These are phyloP conservation scores for Capsella bursapastoris DNA, from an alignment of 345 rosid species.

Conservation along the genomic window DNA sequence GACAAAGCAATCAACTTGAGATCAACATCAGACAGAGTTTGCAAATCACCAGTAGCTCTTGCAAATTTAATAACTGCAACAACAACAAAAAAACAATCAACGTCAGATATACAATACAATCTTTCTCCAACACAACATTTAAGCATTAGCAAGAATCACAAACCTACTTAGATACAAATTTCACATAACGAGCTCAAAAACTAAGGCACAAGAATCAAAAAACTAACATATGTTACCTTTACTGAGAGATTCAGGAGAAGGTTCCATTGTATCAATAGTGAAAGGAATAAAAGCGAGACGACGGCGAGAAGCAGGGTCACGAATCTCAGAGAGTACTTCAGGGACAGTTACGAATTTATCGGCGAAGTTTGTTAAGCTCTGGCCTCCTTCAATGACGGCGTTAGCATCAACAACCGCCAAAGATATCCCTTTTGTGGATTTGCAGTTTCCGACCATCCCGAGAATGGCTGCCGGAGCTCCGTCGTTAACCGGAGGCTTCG, in stretches of 20 bases:
- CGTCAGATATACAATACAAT: neutral
- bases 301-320: slow-evolving; percentile 88
- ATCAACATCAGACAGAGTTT: slow-evolving; percentile 88
- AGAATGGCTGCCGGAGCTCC: slow-evolving; percentile 39
- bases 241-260: slow-evolving; percentile 76
- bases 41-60: slow-evolving; percentile 87
- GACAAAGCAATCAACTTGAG: slow-evolving; percentile 82
- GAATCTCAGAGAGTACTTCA: slow-evolving; percentile 81
- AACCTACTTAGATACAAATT: neutral
- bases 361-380: slow-evolving; percentile 60
- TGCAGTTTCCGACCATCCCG: slow-evolving; percentile 63
- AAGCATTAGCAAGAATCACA: neutral
- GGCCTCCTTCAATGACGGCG: slow-evolving; percentile 76
- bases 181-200: slow-evolving; percentile 3
- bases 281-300: slow-evolving; percentile 77
- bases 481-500: slow-evolving; percentile 38
- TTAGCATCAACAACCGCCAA: slow-evolving; percentile 89
- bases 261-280: slow-evolving; percentile 79
- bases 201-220: neutral
- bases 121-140: slow-evolving; percentile 10
- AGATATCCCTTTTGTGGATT: slow-evolving; percentile 74
- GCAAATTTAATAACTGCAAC: slow-evolving; percentile 78
- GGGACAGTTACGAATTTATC: slow-evolving; percentile 84
- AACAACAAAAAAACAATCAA: neutral
- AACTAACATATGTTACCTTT: slow-evolving; percentile 53